phyloP scores from a whole-genome alignment of 805 yeast species.

The Tetrapisispora fleetii region DNA sequence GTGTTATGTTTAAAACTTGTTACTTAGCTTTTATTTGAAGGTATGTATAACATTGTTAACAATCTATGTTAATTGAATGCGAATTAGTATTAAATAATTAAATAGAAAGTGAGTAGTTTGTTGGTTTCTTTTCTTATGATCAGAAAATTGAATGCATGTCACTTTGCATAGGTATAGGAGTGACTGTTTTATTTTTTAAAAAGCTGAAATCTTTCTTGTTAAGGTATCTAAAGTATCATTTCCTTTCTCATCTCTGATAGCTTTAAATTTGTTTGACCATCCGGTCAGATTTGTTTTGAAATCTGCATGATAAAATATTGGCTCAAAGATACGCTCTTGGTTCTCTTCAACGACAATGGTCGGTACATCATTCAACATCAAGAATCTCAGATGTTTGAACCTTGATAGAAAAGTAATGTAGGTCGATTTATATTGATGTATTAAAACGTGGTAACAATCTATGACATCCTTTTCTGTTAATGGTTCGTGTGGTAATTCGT shows the following conservation, averaged over 20 bases:
- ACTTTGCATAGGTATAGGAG: background rate
- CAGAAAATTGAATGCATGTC: background rate
- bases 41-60: background rate
- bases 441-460: conserved; percentile 29
- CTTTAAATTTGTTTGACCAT: conserved; percentile 14
- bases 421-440: conserved; percentile 31
- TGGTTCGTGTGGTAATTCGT: conserved; percentile 23
- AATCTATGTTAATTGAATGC: background rate
- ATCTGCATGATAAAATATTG: conserved; percentile 29
- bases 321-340: conserved; percentile 26
- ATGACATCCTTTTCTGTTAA: conserved; percentile 28
- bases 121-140: no score
- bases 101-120: no score
- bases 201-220: conserved; percentile 5
- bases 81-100: no score
- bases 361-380: conserved; percentile 34
- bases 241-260: background rate
- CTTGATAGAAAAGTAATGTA: conserved; percentile 28
- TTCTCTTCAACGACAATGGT: conserved; percentile 25
- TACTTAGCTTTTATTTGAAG: no score
- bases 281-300: conserved; percentile 27
- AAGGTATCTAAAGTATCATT: conserved; percentile 3
- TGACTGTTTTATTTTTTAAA: background rate
- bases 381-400: conserved; percentile 28
- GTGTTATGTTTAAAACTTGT: no score